Evolutionary conservation across 805 yeast genomes (phyloP).

Genomic region (Ogataea pignaliae): DNA sequence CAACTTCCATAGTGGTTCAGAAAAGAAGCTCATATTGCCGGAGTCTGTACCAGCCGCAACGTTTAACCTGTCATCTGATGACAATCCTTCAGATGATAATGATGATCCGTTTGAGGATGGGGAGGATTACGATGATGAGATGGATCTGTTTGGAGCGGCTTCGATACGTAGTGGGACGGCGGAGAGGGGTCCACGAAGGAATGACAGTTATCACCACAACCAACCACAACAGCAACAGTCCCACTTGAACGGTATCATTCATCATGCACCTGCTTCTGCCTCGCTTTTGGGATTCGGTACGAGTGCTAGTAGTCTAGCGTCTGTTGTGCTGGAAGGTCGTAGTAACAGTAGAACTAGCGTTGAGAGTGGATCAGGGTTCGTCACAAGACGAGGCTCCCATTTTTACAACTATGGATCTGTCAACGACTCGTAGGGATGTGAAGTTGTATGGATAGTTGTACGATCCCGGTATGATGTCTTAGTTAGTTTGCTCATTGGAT

Average conservation of each 20-base stretch:
- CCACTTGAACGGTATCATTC: neutral
- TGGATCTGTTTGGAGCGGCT: conserved; percentile 2
- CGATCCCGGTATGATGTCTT: no score
- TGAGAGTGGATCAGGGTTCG: neutral
- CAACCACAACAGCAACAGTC: neutral
- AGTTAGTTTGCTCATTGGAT: no score
- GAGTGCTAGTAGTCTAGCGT: neutral
- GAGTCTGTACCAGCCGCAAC: no score
- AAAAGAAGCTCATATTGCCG: no score
- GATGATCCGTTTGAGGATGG: neutral
- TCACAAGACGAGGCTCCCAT: neutral
- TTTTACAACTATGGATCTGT: conserved; percentile 2
- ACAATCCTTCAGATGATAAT: neutral
- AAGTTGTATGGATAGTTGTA: neutral
- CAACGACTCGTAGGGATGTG: neutral
- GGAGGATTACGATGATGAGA: neutral
- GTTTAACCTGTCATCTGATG: neutral
- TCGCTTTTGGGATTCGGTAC: neutral
- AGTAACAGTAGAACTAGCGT: neutral
- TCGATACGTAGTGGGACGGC: neutral
- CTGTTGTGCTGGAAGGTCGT: neutral
- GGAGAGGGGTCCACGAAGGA: no score
- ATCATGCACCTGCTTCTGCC: neutral
- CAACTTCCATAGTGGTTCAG: no score
- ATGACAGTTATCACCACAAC: neutral